phyloP scores from a whole-genome alignment of 2,329 filamentous ascomycete genomes.

The Rhinocladiella similis region DNA sequence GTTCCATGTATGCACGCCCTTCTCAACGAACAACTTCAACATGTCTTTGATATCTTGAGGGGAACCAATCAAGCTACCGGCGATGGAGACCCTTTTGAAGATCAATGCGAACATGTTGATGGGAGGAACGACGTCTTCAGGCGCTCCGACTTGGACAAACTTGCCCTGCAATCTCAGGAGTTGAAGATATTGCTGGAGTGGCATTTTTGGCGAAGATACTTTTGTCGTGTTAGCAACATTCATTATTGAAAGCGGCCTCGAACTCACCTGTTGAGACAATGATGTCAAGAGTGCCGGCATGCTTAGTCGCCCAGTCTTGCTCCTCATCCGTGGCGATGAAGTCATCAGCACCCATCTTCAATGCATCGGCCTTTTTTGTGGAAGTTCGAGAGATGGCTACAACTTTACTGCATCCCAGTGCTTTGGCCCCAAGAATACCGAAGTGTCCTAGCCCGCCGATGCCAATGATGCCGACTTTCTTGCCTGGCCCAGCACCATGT shows the following conservation, averaged over 20 bases:
- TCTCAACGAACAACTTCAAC: conserved; percentile 46
- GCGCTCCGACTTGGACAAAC: conserved; percentile 68
- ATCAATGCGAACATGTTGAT: conserved; percentile 63
- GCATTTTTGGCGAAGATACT: conserved; percentile 61
- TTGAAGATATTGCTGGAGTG: conserved; percentile 60
- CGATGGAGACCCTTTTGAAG: conserved; percentile 55
- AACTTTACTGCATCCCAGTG: conserved; percentile 66
- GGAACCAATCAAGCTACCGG: conserved; percentile 49
- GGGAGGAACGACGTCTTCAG: conserved; percentile 58
- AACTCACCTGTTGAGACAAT: conserved; percentile 42
- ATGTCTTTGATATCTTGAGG: conserved; percentile 47
- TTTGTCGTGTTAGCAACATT: conserved; percentile 40
- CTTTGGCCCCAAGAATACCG: conserved; percentile 69
- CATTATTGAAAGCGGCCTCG: background rate
- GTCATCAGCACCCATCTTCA: conserved; percentile 56
- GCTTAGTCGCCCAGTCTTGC: conserved; percentile 52
- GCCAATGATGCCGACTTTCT: conserved; percentile 70
- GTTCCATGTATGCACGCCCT: conserved; percentile 48
- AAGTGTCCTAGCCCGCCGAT: conserved; percentile 75
- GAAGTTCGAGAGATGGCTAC: conserved; percentile 57
- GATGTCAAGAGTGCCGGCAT: conserved; percentile 54
- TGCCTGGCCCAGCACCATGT: conserved; percentile 69
- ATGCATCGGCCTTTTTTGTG: conserved; percentile 54
- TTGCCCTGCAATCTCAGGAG: conserved; percentile 61
- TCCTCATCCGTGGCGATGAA: conserved; percentile 61